Evolutionary conservation across 78 protist species (phyloP), one percentile per base, ranked within the genome.

Genomic region (Chrysochromulina parva): DNA sequence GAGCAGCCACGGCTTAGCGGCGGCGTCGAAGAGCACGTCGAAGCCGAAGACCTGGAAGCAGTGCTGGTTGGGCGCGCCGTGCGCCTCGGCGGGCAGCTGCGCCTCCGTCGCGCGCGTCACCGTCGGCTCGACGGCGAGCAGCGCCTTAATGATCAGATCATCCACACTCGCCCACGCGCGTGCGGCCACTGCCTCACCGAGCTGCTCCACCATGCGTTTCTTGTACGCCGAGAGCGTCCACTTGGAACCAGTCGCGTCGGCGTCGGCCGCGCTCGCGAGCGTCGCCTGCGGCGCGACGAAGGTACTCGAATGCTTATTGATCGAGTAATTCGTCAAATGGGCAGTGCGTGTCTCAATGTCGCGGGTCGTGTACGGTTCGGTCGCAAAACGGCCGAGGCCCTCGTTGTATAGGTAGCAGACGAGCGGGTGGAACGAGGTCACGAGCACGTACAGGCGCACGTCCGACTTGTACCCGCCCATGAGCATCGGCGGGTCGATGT

Each of bases 41-140:
- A 92, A 85, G 53, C 96, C 96, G 88, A 88, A 93, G 69, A 95
- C 48, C 93, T 95, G 95, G 73, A 93, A 94, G 90, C 91, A 90
- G 20, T 22, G 76, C 81, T 13, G 2, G 71, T 82, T 53, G 9
- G 86, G 86, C 60, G 20, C 53, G 28, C 28, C 78, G 53, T 9
- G 50, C 53, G 20, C 3, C 53, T 11, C 78, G 50, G 50, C 14
- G 78, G 53, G 78, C 53, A 69, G 26, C n/a, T 10, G n/a, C 24
- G 2, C 1, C 20, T 50, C 26, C 24, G 20, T 1, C 38, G 11
- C 62, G 19, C 13, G 50, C 26, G 0, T 14, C 81, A 92, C 14
- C 24, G 5, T 28, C 22, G 81, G 88, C 20, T 24, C 54, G 16
- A 59, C 88, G 48, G 94, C n/a, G 55, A 92, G 2, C n/a, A 69